phyloP scores from a whole-genome alignment of 2,329 filamentous ascomycete genomes.

The Beauveria caledonica region DNA sequence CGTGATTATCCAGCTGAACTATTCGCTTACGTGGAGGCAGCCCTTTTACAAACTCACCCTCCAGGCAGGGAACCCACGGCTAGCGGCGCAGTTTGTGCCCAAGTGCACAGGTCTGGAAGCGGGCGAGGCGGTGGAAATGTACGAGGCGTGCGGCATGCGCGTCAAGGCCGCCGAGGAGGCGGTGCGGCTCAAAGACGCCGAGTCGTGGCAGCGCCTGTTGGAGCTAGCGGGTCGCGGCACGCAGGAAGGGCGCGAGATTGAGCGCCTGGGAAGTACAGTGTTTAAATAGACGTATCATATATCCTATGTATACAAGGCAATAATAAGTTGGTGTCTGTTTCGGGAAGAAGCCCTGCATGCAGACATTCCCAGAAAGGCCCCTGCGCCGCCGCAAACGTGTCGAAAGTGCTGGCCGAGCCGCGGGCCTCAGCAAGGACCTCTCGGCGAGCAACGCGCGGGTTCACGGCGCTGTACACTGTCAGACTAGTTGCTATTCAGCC shows the following conservation, averaged over 20 bases:
- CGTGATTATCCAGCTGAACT: too few relatives aligned
- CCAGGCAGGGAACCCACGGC: slow-evolving; percentile 79
- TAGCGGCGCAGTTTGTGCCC: slow-evolving; percentile 75
- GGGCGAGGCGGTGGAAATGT: slow-evolving; percentile 77
- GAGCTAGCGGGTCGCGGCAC: slow-evolving; percentile 64
- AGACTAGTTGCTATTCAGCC: too few relatives aligned
- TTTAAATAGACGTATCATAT: slow-evolving; percentile 25
- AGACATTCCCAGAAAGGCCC: neutral
- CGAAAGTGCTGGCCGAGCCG: too few relatives aligned
- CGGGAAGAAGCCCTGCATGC: neutral
- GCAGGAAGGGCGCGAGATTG: slow-evolving; percentile 66
- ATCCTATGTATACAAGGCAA: neutral
- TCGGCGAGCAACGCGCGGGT: too few relatives aligned
- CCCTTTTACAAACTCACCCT: slow-evolving; percentile 89
- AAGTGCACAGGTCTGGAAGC: slow-evolving; percentile 70
- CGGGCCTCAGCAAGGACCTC: too few relatives aligned
- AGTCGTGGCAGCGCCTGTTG: slow-evolving; percentile 64
- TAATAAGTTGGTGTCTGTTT: neutral
- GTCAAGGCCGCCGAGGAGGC: slow-evolving; percentile 89
- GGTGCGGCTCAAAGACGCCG: slow-evolving; percentile 68
- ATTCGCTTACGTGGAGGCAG: slow-evolving; percentile 30
- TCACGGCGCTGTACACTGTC: too few relatives aligned
- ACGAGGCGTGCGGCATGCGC: slow-evolving; percentile 88
- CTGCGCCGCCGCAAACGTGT: too few relatives aligned
- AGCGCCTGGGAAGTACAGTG: slow-evolving; percentile 59